phyloP scores from a whole-genome alignment of 176 grass and related monocot genomes.

The Leersia perrieri region DNA sequence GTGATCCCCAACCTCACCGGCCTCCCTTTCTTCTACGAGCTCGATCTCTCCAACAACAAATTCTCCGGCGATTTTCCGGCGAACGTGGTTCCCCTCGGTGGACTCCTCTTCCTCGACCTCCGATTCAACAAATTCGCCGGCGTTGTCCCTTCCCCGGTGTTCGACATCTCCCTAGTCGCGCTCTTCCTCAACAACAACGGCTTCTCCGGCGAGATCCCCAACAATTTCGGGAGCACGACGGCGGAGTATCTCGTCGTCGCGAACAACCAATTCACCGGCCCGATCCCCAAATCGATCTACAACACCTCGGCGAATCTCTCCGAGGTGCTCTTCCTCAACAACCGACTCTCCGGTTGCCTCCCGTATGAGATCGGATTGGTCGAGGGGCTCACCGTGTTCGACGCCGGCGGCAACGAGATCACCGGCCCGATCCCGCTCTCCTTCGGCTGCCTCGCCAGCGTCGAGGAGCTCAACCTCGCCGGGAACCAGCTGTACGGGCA shows the following conservation, averaged over 20 bases:
- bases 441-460: conserved; percentile 59
- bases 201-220: conserved; percentile 48
- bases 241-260: conserved; percentile 72
- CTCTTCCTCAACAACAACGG: conserved; percentile 91
- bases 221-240: conserved; percentile 43
- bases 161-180: conserved; percentile 44
- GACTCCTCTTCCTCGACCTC: conserved; percentile 74
- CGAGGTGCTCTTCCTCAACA: conserved; percentile 88
- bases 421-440: conserved; percentile 72
- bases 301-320: conserved; percentile 48
- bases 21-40: conserved; percentile 69
- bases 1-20: conserved; percentile 40
- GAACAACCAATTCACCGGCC: conserved; percentile 71
- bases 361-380: conserved; percentile 72
- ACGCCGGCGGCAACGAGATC: conserved; percentile 61
- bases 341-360: conserved; percentile 67
- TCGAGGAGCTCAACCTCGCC: conserved; percentile 69
- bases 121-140: conserved; percentile 62
- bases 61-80: conserved; percentile 49
- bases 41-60: conserved; percentile 82
- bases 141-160: conserved; percentile 43
- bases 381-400: conserved; percentile 51
- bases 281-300: conserved; percentile 55
- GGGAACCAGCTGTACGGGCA: conserved; percentile 61
- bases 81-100: conserved; percentile 38